Evolutionary conservation across 495 filamentous ascomycete species (phyloP).

Genomic region (Cairneyella variabilis): DNA sequence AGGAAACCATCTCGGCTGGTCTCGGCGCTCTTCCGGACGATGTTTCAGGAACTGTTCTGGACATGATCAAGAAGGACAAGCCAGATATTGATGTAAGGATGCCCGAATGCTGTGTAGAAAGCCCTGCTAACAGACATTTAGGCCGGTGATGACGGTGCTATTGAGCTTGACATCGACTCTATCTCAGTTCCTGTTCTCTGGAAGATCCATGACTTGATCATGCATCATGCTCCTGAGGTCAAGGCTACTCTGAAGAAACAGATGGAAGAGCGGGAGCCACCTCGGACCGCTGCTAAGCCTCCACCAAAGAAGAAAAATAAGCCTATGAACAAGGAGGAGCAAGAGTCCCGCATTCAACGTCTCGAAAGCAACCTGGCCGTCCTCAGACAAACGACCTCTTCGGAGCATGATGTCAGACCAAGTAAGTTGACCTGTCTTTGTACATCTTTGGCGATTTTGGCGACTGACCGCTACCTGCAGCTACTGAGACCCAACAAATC

Average conservation of each 20-base stretch:
- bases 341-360: conserved; percentile 81
- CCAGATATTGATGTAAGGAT: conserved; percentile 60
- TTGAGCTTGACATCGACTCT: conserved; percentile 88
- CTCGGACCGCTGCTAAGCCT: conserved; percentile 41
- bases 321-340: conserved; percentile 93
- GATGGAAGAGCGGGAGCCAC: conserved; percentile 35
- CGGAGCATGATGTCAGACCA: conserved; percentile 20
- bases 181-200: conserved; percentile 69
- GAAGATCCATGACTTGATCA: conserved; percentile 73
- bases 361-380: conserved; percentile 53
- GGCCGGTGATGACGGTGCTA: conserved; percentile 64
- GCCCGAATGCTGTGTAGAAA: too few species aligned
- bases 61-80: conserved; percentile 85
- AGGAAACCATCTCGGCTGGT: conserved; percentile 78
- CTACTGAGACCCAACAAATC: too few species aligned
- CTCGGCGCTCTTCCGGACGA: conserved; percentile 70
- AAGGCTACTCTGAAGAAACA: conserved; percentile 20
- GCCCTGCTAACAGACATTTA: conserved; percentile 28
- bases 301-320: conserved; percentile 94
- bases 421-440: conserved; percentile 16
- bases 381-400: conserved; percentile 21
- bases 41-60: conserved; percentile 74
- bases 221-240: conserved; percentile 58
- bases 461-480: too few species aligned
- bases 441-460: conserved; percentile 4